Conservation (phyloP, 495 filamentous ascomycete genomes). For the Neurospora cerealis region DNA sequence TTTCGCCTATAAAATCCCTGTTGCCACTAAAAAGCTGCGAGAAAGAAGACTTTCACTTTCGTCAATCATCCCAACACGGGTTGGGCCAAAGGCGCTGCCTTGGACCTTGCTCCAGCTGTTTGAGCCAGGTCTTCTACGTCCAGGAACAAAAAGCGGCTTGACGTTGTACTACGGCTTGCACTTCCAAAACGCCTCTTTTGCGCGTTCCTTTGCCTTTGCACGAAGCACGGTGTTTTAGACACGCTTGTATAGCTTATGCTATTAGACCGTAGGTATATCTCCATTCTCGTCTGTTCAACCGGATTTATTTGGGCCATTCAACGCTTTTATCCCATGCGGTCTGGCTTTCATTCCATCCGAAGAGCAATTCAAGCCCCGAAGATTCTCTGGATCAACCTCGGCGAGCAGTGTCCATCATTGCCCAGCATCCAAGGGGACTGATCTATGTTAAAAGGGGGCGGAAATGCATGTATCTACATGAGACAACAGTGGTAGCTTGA, state of each 20-base stretch:
- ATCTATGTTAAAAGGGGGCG: neutral
- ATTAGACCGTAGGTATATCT: neutral
- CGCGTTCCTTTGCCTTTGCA: neutral
- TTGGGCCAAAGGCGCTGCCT: neutral
- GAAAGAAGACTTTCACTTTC: neutral
- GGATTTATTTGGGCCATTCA: slow-evolving; percentile 10
- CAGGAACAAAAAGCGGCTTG: neutral
- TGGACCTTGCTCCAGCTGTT: neutral
- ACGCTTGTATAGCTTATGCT: neutral
- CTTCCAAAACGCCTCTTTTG: too few species aligned
- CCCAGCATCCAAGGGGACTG: neutral
- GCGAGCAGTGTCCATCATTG: neutral
- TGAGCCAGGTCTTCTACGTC: neutral
- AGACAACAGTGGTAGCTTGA: neutral
- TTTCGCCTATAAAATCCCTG: neutral
- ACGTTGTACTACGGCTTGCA: neutral
- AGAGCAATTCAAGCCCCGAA: slow-evolving; percentile 1
- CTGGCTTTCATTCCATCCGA: slow-evolving; percentile 17
- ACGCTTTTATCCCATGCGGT: slow-evolving; percentile 8
- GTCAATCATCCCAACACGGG: too few species aligned
- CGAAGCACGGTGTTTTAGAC: neutral
- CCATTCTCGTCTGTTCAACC: neutral
- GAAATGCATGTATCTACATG: neutral
- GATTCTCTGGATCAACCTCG: neutral
- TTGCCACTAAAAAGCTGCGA: neutral